A percentile compares a stretch with the other conserved stretches of the same genome.
Evolutionary conservation across 2,329 filamentous ascomycete genomes (phyloP).

Genomic region (Blumeriella jaapii): DNA sequence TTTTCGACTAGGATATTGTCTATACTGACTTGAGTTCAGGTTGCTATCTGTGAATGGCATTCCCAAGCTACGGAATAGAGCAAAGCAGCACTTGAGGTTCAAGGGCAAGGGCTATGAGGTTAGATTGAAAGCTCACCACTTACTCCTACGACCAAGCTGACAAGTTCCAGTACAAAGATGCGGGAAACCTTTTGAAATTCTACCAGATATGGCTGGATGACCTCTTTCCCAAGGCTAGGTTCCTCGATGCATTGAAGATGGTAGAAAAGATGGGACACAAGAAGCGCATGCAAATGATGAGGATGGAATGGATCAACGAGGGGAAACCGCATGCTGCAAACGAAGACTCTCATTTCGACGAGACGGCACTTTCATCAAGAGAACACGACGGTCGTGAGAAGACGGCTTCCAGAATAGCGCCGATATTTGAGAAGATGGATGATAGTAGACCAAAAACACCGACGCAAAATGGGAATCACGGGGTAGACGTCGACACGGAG

Average conservation of each 20-base stretch:
- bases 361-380: constrained; percentile 19
- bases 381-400: constrained; percentile 22
- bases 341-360: constrained; percentile 24
- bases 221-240: constrained; percentile 87
- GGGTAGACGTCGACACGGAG: constrained; percentile 8
- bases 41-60: constrained; percentile 78
- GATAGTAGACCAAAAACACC: constrained; percentile 25
- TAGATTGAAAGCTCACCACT: too few relatives aligned
- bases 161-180: constrained; percentile 46
- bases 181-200: constrained; percentile 69
- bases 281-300: constrained; percentile 60
- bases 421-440: constrained; percentile 28
- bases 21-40: constrained; percentile 32
- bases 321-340: constrained; percentile 39
- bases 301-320: constrained; percentile 78
- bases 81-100: constrained; percentile 59
- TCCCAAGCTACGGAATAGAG: constrained; percentile 63
- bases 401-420: constrained; percentile 28
- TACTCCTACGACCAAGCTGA: constrained; percentile 1
- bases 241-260: constrained; percentile 77
- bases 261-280: constrained; percentile 90
- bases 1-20: not conserved
- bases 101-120: constrained; percentile 94
- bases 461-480: constrained; percentile 32
- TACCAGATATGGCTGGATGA: constrained; percentile 98